Conservation (phyloP, 495 filamentous ascomycete species). For the Podospora sp. region DNA sequence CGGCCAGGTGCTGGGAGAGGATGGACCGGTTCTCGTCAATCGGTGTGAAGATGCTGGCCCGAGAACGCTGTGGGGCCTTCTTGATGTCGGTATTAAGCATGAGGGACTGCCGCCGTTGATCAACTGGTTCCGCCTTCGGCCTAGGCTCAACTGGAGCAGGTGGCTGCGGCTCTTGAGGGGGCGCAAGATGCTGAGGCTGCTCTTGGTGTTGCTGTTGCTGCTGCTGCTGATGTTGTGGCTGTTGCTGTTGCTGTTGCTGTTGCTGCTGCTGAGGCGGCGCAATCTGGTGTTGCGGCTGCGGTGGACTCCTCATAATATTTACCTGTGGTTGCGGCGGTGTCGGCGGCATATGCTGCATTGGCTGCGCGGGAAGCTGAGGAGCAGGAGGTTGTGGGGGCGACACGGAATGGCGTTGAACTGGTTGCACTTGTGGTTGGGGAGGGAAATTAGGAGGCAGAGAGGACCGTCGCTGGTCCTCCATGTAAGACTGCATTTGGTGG, state of each 20-base stretch:
- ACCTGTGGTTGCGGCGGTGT: conserved; percentile 42
- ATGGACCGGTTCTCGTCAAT: conserved; percentile 92
- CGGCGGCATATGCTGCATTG: conserved; percentile 22
- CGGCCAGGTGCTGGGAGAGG: conserved; percentile 80
- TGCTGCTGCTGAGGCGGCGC: conserved; percentile 36
- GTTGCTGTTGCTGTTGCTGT: conserved; percentile 34
- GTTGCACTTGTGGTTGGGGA: conserved; percentile 38
- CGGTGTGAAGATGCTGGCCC: conserved; percentile 93
- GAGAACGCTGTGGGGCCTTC: conserved; percentile 72
- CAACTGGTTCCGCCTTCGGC: conserved; percentile 47
- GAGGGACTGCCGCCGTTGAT: conserved; percentile 40
- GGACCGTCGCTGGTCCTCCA: conserved; percentile 67
- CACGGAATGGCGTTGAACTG: conserved; percentile 42
- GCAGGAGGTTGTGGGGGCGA: conserved; percentile 43
- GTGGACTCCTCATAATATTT: conserved; percentile 42
- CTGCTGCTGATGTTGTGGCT: conserved; percentile 41
- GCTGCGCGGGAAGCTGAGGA: conserved; percentile 42
- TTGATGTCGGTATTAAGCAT: conserved; percentile 60
- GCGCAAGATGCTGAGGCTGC: conserved; percentile 41
- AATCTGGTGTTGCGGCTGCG: conserved; percentile 45
- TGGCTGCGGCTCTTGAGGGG: conserved; percentile 37
- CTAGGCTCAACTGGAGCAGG: conserved; percentile 49
- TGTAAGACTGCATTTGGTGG: conserved; percentile 59
- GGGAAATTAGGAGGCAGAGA: conserved; percentile 63
- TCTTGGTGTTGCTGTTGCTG: conserved; percentile 44